phyloP scores from a whole-genome alignment of 495 filamentous ascomycete genomes.

The Talaromyces nanjingensis region DNA sequence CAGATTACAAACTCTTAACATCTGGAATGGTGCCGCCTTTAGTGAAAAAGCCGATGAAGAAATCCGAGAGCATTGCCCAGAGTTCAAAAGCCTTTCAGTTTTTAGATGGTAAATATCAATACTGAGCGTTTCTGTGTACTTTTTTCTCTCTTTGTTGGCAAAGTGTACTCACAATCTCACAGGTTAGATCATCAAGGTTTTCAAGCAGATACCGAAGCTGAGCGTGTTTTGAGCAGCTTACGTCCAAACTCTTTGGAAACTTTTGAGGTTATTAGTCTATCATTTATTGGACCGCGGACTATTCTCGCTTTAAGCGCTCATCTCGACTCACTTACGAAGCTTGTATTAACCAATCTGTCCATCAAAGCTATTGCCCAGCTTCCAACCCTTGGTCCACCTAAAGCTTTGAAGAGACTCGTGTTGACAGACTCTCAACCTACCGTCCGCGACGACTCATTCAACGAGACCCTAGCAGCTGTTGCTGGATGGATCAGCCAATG shows the following conservation, averaged over 20 bases:
- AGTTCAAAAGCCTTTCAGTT: conserved; percentile 54
- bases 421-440: conserved; percentile 36
- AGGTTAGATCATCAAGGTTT: conserved; percentile 7
- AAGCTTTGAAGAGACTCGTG: conserved; percentile 41
- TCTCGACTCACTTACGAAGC: conserved; percentile 43
- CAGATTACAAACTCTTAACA: conserved; percentile 39
- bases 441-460: conserved; percentile 29
- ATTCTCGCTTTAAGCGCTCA: conserved; percentile 55
- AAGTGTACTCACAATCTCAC: not conserved
- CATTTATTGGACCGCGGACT: conserved; percentile 44
- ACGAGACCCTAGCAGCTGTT: conserved; percentile 45
- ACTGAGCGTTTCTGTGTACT: not conserved
- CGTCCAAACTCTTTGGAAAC: conserved; percentile 37
- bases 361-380: conserved; percentile 33
- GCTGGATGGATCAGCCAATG: conserved; percentile 40
- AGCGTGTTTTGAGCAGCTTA: not conserved
- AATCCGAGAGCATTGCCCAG: conserved; percentile 51
- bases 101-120: conserved; percentile 37
- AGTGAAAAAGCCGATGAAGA: conserved; percentile 40
- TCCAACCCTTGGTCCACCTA: conserved; percentile 39
- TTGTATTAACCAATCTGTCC: conserved; percentile 47
- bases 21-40: conserved; percentile 53
- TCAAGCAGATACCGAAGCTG: conserved; percentile 14
- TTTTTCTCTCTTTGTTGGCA: not conserved
- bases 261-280: conserved; percentile 46